A percentile compares a stretch with the other conserved stretches of the same genome.
These are phyloP conservation scores for Cephaloascus albidus DNA, from an alignment of 805 yeast genomes.

Conservation along the genomic window DNA sequence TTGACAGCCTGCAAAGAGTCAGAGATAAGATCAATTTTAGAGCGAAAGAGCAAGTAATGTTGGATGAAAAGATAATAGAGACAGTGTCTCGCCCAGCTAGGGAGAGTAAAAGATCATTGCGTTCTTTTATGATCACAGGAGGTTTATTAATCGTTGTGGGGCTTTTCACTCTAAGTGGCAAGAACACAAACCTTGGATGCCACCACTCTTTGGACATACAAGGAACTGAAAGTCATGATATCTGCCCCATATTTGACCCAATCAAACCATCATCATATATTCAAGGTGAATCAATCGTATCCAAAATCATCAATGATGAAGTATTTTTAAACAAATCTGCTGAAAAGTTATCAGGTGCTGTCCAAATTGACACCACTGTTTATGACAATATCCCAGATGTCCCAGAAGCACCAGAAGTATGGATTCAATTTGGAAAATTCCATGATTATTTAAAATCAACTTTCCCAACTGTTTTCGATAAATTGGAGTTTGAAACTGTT, in stretches of 20 bases:
- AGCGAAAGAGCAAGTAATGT: too few species aligned
- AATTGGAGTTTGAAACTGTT: conserved; percentile 17
- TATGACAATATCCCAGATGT: conserved; percentile 25
- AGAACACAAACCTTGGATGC: too few species aligned
- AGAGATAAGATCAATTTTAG: too few species aligned
- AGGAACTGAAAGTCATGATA: too few species aligned
- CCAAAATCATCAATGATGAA: conserved; percentile 15
- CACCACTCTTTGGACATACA: too few species aligned
- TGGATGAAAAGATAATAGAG: too few species aligned
- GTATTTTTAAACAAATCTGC: conserved; percentile 21
- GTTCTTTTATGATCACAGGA: too few species aligned
- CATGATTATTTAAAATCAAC: conserved; percentile 20
- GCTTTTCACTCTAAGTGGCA: too few species aligned
- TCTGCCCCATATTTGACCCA: background rate
- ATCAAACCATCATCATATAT: background rate
- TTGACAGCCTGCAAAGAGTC: too few species aligned
- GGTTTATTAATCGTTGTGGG: too few species aligned
- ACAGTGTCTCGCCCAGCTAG: too few species aligned
- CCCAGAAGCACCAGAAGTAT: conserved; percentile 21
- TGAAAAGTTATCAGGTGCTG: conserved; percentile 21
- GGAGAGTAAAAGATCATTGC: too few species aligned
- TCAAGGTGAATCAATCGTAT: conserved; percentile 16
- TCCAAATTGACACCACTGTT: conserved; percentile 29
- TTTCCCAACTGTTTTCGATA: conserved; percentile 19
- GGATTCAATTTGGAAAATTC: conserved; percentile 20